Conservation (phyloP, 1,284 basidiomycete genomes). For the Trichosporon coremiiforme region DNA sequence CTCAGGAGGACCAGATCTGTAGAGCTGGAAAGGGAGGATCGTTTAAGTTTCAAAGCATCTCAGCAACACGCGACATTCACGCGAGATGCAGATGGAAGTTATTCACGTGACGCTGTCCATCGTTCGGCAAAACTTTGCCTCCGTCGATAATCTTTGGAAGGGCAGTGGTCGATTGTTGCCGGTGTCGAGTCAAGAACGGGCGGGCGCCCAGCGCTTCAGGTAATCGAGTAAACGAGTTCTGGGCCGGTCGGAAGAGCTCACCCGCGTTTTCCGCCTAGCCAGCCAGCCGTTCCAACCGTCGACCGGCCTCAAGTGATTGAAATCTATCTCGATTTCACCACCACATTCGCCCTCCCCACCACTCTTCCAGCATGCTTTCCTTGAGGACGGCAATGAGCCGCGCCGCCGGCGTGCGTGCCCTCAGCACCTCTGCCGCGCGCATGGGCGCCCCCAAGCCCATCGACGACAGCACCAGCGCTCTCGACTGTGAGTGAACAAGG, state of each 20-base stretch:
- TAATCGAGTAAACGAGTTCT: background rate
- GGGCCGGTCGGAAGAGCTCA: conserved; percentile 17
- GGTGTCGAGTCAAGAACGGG: conserved; percentile 12
- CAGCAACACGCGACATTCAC: background rate
- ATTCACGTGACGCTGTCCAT: background rate
- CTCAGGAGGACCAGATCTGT: background rate
- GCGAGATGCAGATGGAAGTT: background rate
- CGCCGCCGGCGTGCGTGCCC: conserved; percentile 24
- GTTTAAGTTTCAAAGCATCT: background rate
- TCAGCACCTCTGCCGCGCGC: conserved; percentile 28
- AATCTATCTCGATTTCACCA: conserved; percentile 12
- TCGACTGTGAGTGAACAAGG: conserved; percentile 75
- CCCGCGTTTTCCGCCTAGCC: conserved; percentile 16
- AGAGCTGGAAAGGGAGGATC: background rate
- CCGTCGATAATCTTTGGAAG: background rate
- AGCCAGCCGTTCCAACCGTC: background rate
- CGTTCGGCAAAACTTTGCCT: conserved; percentile 16
- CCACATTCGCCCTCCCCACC: background rate
- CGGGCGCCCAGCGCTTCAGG: no score
- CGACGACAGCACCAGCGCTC: conserved; percentile 87
- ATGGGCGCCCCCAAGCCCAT: conserved; percentile 60
- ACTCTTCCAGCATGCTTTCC: conserved; percentile 22
- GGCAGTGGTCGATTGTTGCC: background rate
- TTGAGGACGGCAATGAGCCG: conserved; percentile 23
- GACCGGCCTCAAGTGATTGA: background rate